Percentiles rank a stretch among this genome's conserved stretches.
These are phyloP conservation scores for Phialemonium atrogriseum DNA, from an alignment of 2,329 filamentous ascomycete species.

Conservation along the genomic window DNA sequence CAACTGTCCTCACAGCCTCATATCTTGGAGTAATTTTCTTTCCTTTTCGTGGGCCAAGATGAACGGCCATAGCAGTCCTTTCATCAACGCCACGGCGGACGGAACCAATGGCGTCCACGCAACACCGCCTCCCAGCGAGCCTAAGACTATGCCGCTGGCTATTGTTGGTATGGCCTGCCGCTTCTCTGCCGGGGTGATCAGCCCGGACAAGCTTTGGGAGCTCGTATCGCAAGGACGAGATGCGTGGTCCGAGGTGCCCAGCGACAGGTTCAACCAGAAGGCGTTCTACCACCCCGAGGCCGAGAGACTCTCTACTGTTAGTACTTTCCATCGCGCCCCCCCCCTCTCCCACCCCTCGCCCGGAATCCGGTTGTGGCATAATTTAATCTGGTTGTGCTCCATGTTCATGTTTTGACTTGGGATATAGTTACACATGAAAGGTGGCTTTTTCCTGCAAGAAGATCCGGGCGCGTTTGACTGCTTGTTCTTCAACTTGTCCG, in stretches of 20 bases:
- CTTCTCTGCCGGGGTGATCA: slow-evolving; percentile 24
- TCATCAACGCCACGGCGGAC: too few relatives aligned
- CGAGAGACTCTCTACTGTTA: slow-evolving; percentile 12
- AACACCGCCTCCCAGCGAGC: too few relatives aligned
- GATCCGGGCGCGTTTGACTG: slow-evolving; percentile 14
- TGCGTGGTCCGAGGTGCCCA: slow-evolving; percentile 11
- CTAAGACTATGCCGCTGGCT: slow-evolving; percentile 28
- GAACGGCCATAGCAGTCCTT: too few relatives aligned
- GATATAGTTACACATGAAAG: slow-evolving; percentile 20
- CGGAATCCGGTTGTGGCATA: too few relatives aligned
- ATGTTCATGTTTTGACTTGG: too few relatives aligned
- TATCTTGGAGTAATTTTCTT: too few relatives aligned
- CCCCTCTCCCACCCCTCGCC: slow-evolving; percentile 6
- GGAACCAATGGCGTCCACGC: too few relatives aligned
- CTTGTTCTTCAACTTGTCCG: slow-evolving; percentile 24
- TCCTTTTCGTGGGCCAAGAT: too few relatives aligned
- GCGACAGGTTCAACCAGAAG: slow-evolving; percentile 23
- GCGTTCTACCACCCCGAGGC: slow-evolving; percentile 20
- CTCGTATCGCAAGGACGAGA: slow-evolving; percentile 12
- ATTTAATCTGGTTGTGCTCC: too few relatives aligned
- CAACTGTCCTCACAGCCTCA: too few relatives aligned
- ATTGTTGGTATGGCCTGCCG: slow-evolving; percentile 28
- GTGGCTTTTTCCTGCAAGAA: slow-evolving; percentile 21
- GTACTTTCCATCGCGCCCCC: slow-evolving; percentile 5
- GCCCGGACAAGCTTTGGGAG: slow-evolving; percentile 23